Conservation (phyloP, 305 asterid genomes). For the Rubia balearica region DNA sequence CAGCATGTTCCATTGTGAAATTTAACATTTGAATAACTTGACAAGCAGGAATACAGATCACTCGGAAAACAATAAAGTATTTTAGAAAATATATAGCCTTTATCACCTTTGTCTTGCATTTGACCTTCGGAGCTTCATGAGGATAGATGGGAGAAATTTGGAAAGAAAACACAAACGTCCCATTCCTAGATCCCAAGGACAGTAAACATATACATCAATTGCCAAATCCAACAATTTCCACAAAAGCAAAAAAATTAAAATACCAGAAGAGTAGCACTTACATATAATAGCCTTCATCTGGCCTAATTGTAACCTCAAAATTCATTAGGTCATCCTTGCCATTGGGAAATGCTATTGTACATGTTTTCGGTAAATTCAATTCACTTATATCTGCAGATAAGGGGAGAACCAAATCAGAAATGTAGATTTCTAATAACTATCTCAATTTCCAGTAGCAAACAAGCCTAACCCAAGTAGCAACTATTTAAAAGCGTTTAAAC, state of each 20-base stretch:
- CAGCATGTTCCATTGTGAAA: not conserved
- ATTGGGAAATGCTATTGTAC: slow-evolving; percentile 74
- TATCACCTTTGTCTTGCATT: slow-evolving; percentile 90
- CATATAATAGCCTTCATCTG: slow-evolving; percentile 90
- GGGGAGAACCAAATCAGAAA: not conserved
- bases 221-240: not conserved
- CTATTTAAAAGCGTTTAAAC: too few species aligned
- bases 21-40: not conserved
- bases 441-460: not conserved
- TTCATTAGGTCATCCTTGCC: slow-evolving; percentile 97
- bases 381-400: slow-evolving; percentile 67
- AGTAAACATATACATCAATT: not conserved
- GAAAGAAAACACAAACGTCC: slow-evolving; percentile 76
- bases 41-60: not conserved
- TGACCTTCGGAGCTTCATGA: slow-evolving; percentile 93
- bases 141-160: slow-evolving; percentile 86
- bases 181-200: slow-evolving; percentile 44
- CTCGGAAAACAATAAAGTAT: not conserved
- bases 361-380: slow-evolving; percentile 74
- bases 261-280: slow-evolving; percentile 29
- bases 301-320: slow-evolving; percentile 89
- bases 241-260: not conserved
- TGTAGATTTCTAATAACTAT: not conserved
- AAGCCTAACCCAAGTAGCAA: not conserved
- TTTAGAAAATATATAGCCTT: not conserved